phyloP scores from a whole-genome alignment of 371 early-diverging fungal genomes.

The Mucor indicus region DNA sequence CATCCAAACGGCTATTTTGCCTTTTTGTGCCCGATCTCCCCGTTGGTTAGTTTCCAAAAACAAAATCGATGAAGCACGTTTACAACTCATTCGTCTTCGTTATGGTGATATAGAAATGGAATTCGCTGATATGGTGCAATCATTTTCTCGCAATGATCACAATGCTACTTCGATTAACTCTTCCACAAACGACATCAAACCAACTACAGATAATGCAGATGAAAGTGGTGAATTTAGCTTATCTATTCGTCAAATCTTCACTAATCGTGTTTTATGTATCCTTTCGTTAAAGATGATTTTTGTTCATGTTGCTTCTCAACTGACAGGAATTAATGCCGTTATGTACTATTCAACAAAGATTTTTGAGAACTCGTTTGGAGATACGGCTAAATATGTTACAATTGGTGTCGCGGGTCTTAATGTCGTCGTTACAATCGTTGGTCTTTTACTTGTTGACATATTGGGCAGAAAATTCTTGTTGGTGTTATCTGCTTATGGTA shows the following conservation, averaged over 20 bases:
- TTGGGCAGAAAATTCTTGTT: conserved; percentile 64
- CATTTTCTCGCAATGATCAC: conserved; percentile 31
- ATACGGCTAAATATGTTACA: conserved; percentile 37
- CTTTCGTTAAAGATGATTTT: conserved; percentile 56
- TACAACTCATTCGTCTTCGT: conserved; percentile 55
- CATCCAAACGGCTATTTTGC: conserved; percentile 66
- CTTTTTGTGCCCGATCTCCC: conserved; percentile 76
- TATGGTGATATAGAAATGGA: conserved; percentile 61
- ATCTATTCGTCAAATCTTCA: conserved; percentile 30
- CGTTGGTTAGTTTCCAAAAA: conserved; percentile 63
- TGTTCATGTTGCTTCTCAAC: conserved; percentile 51
- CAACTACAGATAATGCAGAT: conserved; percentile 22
- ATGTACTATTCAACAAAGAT: conserved; percentile 58
- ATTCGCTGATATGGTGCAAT: conserved; percentile 55
- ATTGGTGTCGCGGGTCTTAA: conserved; percentile 48
- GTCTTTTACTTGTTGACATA: conserved; percentile 52
- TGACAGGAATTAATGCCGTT: conserved; percentile 70
- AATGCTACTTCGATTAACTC: conserved; percentile 9
- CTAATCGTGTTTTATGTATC: conserved; percentile 27
- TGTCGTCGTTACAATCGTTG: conserved; percentile 48
- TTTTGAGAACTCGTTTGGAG: conserved; percentile 35
- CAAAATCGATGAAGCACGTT: conserved; percentile 58
- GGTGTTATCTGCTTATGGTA: conserved; percentile 47
- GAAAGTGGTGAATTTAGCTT: conserved; percentile 20
- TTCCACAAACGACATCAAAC: conserved; percentile 7